Conservation (phyloP, 176 grass and related monocot species). For the Thinopyrum elongatum region DNA sequence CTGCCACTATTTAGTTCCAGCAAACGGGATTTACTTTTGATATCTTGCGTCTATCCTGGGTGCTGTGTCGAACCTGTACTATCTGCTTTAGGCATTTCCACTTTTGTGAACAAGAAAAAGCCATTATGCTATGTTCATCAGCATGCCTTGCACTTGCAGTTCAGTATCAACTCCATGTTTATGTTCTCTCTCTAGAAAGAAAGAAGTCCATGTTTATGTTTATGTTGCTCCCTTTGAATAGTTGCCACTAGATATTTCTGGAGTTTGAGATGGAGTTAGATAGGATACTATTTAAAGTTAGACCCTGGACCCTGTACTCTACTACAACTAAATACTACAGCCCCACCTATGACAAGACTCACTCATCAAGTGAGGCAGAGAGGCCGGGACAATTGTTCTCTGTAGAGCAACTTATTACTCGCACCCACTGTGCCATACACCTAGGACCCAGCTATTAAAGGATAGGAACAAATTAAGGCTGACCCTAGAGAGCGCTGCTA, state of each 20-base stretch:
- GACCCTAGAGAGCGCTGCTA: constrained; percentile 3
- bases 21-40: constrained; percentile 3
- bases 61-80: neutral
- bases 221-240: neutral
- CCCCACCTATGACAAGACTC: constrained; percentile 12
- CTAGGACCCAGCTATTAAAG: constrained; percentile 41
- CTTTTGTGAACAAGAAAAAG: neutral
- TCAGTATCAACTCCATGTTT: neutral
- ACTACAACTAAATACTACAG: neutral
- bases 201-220: neutral
- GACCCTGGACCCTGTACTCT: constrained; percentile 11
- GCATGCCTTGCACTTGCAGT: neutral
- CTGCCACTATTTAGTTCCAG: neutral
- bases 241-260: neutral
- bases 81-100: neutral
- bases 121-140: neutral
- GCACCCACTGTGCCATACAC: constrained; percentile 32
- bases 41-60: constrained; percentile 4
- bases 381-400: constrained; percentile 25
- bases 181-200: neutral
- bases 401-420: constrained; percentile 21
- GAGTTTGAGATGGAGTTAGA: neutral
- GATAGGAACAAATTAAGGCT: constrained; percentile 36
- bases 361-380: constrained; percentile 7
- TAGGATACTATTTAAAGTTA: neutral